These are phyloP conservation scores for Corynespora cassiicola DNA, from an alignment of 2,329 filamentous ascomycete species.

Conservation along the genomic window DNA sequence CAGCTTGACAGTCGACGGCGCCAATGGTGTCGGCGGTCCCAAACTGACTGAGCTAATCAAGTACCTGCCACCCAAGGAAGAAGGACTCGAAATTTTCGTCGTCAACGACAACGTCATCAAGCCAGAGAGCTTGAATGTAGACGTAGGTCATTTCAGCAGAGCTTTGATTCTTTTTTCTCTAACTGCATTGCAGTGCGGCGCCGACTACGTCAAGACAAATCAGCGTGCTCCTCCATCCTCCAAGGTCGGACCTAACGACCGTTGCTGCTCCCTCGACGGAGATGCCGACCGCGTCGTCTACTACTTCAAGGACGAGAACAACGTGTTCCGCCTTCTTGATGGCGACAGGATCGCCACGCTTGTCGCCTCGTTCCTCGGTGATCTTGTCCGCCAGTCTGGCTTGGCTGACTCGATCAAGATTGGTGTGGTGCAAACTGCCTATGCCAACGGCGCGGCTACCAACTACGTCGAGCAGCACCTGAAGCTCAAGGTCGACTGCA, in stretches of 20 bases:
- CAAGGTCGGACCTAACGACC: constrained; percentile 75
- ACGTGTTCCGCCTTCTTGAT: constrained; percentile 89
- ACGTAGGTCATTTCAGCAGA: constrained; percentile 65
- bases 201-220: constrained; percentile 97
- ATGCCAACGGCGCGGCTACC: constrained; percentile 95
- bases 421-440: constrained; percentile 95
- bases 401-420: constrained; percentile 83
- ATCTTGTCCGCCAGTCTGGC: constrained; percentile 81
- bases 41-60: constrained; percentile 89
- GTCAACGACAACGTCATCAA: constrained; percentile 93
- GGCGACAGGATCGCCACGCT: constrained; percentile 97
- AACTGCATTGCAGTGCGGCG: constrained; percentile 71
- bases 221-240: constrained; percentile 87
- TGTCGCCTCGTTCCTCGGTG: constrained; percentile 89
- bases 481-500: constrained; percentile 89
- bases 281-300: constrained; percentile 96
- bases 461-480: constrained; percentile 89
- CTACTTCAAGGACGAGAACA: constrained; percentile 86
- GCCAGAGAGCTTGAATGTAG: constrained; percentile 85
- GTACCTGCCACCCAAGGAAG: constrained; percentile 71
- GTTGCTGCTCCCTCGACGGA: constrained; percentile 91
- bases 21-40: constrained; percentile 94
- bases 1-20: constrained; percentile 85
- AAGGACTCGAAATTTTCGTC: constrained; percentile 80
- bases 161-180: constrained; percentile 12